Percentiles rank a stretch among this genome's conserved stretches.
These are phyloP conservation scores for Penicillium janthinellum DNA, from an alignment of 2,329 filamentous ascomycete species.

Conservation along the genomic window DNA sequence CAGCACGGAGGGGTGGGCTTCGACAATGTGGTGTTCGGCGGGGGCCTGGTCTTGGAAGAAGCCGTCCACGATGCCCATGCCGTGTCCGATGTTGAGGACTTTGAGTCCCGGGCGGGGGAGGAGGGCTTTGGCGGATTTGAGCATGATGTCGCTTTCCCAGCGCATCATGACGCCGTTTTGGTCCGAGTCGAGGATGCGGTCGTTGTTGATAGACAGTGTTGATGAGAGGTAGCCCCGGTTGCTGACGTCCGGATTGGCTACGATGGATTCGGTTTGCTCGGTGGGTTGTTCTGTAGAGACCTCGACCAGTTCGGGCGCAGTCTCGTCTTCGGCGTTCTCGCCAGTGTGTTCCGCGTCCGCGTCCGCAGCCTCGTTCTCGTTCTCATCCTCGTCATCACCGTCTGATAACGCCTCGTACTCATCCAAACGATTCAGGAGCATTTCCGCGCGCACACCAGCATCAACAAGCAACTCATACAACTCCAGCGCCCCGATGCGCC, in stretches of 20 bases:
- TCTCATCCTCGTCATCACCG: conserved; percentile 38
- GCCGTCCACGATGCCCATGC: conserved; percentile 84
- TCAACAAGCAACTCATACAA: conserved; percentile 84
- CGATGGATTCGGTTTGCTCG: conserved; percentile 5
- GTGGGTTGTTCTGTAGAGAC: conserved; percentile 15
- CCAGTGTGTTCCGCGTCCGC: conserved; percentile 17
- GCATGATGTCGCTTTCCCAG: conserved; percentile 89
- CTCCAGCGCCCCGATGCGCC: conserved; percentile 64
- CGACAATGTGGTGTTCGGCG: conserved; percentile 76
- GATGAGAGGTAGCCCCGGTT: conserved; percentile 70
- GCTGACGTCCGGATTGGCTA: conserved; percentile 51
- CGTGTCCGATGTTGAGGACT: conserved; percentile 84
- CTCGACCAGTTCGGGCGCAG: conserved; percentile 31
- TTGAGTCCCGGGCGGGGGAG: conserved; percentile 63
- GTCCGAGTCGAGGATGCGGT: conserved; percentile 71
- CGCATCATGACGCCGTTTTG: conserved; percentile 92
- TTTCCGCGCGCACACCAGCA: conserved; percentile 85
- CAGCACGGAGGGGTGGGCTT: conserved; percentile 79
- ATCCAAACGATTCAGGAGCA: conserved; percentile 79
- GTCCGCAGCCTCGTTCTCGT: conserved; percentile 24
- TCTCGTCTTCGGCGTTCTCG: conserved; percentile 15
- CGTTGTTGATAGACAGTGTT: conserved; percentile 63
- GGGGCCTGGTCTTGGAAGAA: conserved; percentile 72
- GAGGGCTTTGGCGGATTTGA: conserved; percentile 69
- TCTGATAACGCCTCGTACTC: conserved; percentile 70